Base-by-base conservation (phyloP, 495 filamentous ascomycete species). In the Podospora tetraspora region DNA sequence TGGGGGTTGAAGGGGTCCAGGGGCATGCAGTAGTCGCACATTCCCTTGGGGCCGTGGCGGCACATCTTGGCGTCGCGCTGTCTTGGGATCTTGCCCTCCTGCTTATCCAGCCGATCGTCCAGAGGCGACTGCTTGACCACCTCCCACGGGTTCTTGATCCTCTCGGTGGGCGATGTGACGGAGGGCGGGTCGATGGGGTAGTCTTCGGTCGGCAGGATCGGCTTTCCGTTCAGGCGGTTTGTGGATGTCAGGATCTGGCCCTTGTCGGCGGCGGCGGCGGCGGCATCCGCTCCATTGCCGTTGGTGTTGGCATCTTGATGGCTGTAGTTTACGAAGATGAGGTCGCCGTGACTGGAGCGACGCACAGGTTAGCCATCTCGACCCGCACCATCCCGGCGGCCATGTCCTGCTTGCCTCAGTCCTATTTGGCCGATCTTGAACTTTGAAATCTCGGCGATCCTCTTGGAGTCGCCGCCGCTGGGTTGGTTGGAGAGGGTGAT, bases 1-100 rank as follows among this genome's bases (percentile, higher is more conserved):
- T 90, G 87, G 25, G 87, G 75, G 76, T 94, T 90, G 79, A 96
- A 99, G 13, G 95, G 96, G 75, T 99, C 96, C 34, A 99, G 82
- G 1, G 95, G 95, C 92, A 94, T 97, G 84, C 95, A 99, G 79
- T 97, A 97, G 79, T 99, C 95, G 77, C 95, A 99, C 96, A 98
- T 98, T 70, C 96, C 95, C 77, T 96, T 97, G 23, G 89, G 88
- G 8, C 94, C 94, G 78, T 99, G 95, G 72, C 90, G 90, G 81
- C 95, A 99, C 91, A 99, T 93, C 74, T 92, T 94, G 57, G 78
- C 76, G 73, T 97, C 96, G 56, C 84, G 83, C 56, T 80, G 81
- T 61, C 95, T 84, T 37, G 88, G 85, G 61, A 98, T 98, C 83
- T 97, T 99, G 63, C 95, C 96, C 86, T 97, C 92, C 72, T 88